A percentile compares a stretch with the other conserved stretches of the same genome.
Evolutionary conservation across 2,329 filamentous ascomycete species (phyloP).

Genomic region (Colletotrichum sp.): DNA sequence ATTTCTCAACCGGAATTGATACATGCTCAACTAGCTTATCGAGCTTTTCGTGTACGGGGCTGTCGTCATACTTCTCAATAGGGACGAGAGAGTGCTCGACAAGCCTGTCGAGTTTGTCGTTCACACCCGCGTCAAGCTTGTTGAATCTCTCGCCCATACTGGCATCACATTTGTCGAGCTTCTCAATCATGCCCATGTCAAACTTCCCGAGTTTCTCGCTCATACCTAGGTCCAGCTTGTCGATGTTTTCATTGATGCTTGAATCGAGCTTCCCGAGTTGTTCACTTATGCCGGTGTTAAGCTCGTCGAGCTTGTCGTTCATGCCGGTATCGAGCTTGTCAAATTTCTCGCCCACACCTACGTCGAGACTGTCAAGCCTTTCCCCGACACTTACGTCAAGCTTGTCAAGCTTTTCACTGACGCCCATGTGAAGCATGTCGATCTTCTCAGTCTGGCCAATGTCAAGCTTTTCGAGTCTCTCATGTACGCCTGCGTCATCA

Average conservation of each 20-base stretch:
- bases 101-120: conserved; percentile 6
- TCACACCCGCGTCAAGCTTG: neutral
- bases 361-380: conserved; percentile 42
- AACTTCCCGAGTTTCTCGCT: conserved; percentile 47
- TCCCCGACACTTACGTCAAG: conserved; percentile 34
- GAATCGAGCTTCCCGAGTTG: conserved; percentile 40
- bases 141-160: conserved; percentile 47
- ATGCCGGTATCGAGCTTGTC: conserved; percentile 40
- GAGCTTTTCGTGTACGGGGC: conserved; percentile 30
- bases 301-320: conserved; percentile 33
- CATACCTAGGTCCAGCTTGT: conserved; percentile 49
- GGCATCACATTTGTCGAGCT: conserved; percentile 41
- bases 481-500: conserved; percentile 28
- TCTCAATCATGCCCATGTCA: conserved; percentile 25
- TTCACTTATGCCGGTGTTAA: conserved; percentile 54
- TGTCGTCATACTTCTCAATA: conserved; percentile 26
- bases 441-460: conserved; percentile 50
- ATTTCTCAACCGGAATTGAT: conserved; percentile 17
- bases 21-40: conserved; percentile 37
- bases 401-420: conserved; percentile 66
- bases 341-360: conserved; percentile 48
- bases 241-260: conserved; percentile 30
- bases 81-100: conserved; percentile 11
- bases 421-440: conserved; percentile 37
- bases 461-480: conserved; percentile 46